Conservation (phyloP, 2,329 filamentous ascomycete genomes). For the Cordyceps farinosa region DNA sequence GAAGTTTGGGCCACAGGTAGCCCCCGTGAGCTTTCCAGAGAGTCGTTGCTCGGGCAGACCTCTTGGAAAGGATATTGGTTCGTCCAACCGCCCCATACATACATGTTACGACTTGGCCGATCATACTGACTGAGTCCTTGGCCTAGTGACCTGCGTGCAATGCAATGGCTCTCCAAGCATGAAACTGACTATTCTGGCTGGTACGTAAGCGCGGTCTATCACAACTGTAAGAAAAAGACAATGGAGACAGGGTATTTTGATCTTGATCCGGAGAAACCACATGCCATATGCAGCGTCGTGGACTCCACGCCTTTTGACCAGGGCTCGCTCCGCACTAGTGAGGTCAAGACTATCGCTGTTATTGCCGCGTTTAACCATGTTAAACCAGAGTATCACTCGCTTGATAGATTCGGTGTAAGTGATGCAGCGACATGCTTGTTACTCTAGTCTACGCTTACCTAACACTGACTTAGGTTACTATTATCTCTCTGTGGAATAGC, state of each 20-base stretch:
- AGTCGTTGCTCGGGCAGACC: neutral
- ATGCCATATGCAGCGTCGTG: neutral
- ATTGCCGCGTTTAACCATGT: neutral
- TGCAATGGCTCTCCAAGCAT: neutral
- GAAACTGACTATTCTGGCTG: neutral
- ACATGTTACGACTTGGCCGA: neutral
- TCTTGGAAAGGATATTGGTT: neutral
- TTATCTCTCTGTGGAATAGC: neutral
- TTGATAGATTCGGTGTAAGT: neutral
- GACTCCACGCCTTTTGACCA: neutral
- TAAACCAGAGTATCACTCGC: neutral
- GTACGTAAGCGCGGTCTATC: neutral
- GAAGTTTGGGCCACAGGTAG: neutral
- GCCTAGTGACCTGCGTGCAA: neutral
- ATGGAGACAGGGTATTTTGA: no score
- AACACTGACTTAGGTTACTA: neutral
- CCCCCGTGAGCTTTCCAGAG: neutral
- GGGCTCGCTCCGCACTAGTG: neutral
- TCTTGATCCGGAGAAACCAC: neutral
- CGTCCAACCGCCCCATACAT: neutral
- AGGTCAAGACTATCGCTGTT: neutral
- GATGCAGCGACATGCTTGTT: neutral
- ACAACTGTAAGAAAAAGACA: neutral
- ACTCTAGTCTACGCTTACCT: no score
- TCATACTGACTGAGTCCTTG: neutral